Evolutionary conservation across 2,329 filamentous ascomycete species (phyloP).

Genomic region (Emericellopsis atlantica): DNA sequence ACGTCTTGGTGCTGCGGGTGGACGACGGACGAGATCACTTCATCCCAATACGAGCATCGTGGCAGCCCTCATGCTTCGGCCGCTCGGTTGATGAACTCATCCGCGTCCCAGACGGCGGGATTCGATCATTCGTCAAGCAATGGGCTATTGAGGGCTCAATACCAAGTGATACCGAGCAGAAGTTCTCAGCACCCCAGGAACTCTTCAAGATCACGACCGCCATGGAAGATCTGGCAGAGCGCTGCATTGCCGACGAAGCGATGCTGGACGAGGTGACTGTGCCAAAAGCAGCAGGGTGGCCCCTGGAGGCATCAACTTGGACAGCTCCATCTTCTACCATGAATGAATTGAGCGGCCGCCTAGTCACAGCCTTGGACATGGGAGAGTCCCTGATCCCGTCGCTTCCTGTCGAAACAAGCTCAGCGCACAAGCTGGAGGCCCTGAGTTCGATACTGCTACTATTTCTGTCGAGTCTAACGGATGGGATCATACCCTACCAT

Average conservation of each 20-base stretch:
- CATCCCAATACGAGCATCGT: constrained; percentile 64
- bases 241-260: constrained; percentile 45
- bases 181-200: constrained; percentile 75
- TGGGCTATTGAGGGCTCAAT: constrained; percentile 32
- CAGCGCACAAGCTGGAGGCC: constrained; percentile 60
- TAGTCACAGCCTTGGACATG: constrained; percentile 61
- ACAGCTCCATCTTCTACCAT: constrained; percentile 9
- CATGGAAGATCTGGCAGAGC: constrained; percentile 46
- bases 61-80: constrained; percentile 74
- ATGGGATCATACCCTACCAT: constrained; percentile 61
- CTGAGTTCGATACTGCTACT: constrained; percentile 58
- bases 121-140: constrained; percentile 36
- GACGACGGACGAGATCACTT: constrained; percentile 83
- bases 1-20: constrained; percentile 79
- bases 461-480: constrained; percentile 63
- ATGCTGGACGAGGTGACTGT: constrained; percentile 44
- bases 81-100: constrained; percentile 83
- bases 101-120: constrained; percentile 70
- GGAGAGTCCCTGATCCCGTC: constrained; percentile 48
- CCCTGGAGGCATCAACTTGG: constrained; percentile 35
- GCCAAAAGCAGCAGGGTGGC: constrained; percentile 46
- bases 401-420: constrained; percentile 50
- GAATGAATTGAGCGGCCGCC: constrained; percentile 15
- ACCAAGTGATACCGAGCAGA: constrained; percentile 44
- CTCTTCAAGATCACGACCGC: constrained; percentile 81